Percentiles rank a stretch among this genome's conserved stretches.
These are phyloP conservation scores for Cladobotryum mycophilum DNA, from an alignment of 2,329 filamentous ascomycete species.

Conservation along the genomic window DNA sequence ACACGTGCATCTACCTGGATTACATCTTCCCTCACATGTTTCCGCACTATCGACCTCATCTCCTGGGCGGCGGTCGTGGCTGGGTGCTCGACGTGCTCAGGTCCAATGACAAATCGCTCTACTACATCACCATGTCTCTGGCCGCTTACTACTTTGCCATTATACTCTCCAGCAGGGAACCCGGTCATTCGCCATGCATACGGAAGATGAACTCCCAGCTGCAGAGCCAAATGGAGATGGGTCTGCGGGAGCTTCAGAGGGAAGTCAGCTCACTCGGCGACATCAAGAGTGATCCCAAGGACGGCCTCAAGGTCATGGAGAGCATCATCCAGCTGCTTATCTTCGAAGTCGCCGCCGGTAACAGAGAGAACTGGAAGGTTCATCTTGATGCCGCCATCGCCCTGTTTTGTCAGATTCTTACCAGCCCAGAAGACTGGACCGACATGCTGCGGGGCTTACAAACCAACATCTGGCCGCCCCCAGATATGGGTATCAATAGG, in stretches of 20 bases:
- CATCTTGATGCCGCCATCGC: slow-evolving; percentile 45
- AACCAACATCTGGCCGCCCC: slow-evolving; percentile 29
- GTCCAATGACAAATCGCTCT: slow-evolving; percentile 51
- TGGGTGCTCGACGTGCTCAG: slow-evolving; percentile 55
- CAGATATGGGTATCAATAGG: slow-evolving; percentile 24
- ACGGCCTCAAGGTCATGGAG: slow-evolving; percentile 38
- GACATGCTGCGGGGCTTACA: slow-evolving; percentile 27
- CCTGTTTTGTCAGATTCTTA: slow-evolving; percentile 42
- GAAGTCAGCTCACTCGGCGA: slow-evolving; percentile 34
- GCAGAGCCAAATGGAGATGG: slow-evolving; percentile 38
- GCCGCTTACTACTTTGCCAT: slow-evolving; percentile 52
- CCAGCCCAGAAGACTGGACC: slow-evolving; percentile 31
- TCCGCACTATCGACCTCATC: slow-evolving; percentile 53
- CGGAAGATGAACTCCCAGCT: slow-evolving; percentile 32
- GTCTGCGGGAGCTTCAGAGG: slow-evolving; percentile 37
- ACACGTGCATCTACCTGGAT: slow-evolving; percentile 55
- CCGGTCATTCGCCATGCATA: slow-evolving; percentile 30
- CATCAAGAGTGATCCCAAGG: slow-evolving; percentile 17
- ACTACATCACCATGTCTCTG: slow-evolving; percentile 50
- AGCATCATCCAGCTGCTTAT: slow-evolving; percentile 48
- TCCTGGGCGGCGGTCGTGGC: slow-evolving; percentile 50
- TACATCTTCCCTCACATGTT: slow-evolving; percentile 57
- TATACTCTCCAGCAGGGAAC: slow-evolving; percentile 29
- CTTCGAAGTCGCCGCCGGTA: slow-evolving; percentile 42
- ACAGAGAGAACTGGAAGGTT: slow-evolving; percentile 43